Evolutionary conservation across 352 stramenopile genomes (phyloP).

Genomic region (Phytophthora cajani): DNA sequence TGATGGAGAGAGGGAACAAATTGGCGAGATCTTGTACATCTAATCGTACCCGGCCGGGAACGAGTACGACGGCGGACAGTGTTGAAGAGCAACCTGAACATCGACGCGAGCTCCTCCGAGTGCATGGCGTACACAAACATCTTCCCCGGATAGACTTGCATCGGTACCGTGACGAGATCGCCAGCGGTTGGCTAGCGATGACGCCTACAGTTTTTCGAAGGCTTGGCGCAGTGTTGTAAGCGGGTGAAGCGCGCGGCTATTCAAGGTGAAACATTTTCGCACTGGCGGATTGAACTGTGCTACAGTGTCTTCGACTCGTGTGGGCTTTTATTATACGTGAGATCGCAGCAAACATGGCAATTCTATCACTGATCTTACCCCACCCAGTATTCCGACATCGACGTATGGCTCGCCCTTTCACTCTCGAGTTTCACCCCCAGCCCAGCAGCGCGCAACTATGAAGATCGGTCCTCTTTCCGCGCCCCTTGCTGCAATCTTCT

Average conservation of each 20-base stretch:
- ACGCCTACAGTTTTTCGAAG: neutral
- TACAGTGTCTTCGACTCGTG: too few relatives aligned
- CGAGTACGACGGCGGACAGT: slow-evolving; percentile 38
- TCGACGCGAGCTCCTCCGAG: slow-evolving; percentile 46
- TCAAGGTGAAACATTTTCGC: neutral
- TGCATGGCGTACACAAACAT: slow-evolving; percentile 48
- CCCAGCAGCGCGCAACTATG: neutral
- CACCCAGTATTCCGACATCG: neutral
- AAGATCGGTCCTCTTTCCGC: neutral
- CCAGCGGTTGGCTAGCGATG: slow-evolving; percentile 15
- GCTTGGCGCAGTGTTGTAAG: neutral
- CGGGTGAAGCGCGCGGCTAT: neutral
- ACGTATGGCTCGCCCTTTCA: neutral
- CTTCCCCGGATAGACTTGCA: slow-evolving; percentile 77
- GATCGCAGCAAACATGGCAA: neutral
- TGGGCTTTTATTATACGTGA: neutral
- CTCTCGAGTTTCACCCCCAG: neutral
- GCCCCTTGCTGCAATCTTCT: neutral
- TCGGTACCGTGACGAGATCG: slow-evolving; percentile 25
- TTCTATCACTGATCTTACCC: neutral
- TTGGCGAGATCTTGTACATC: slow-evolving; percentile 34
- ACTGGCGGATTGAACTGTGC: too few relatives aligned
- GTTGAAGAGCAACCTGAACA: slow-evolving; percentile 50
- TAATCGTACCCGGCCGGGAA: slow-evolving; percentile 24
- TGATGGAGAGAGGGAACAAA: slow-evolving; percentile 27